phyloP scores from a whole-genome alignment of 805 yeast species.

The Metschnikowia drakensbergensis region DNA sequence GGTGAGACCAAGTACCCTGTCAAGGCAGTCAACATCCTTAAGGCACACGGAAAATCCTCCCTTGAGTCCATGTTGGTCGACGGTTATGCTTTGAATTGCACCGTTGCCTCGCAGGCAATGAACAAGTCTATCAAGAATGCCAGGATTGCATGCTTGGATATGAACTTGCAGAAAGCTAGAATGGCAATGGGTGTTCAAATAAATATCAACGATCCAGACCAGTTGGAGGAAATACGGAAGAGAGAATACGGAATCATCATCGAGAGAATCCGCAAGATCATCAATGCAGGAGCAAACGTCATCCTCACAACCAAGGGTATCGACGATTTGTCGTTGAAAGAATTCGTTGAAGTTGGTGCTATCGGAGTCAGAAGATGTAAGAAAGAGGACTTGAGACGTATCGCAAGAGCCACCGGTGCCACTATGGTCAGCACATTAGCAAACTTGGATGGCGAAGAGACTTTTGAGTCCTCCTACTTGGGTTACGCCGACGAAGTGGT shows the following conservation, averaged over 20 bases:
- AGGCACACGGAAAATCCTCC: constrained; percentile 95
- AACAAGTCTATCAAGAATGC: constrained; percentile 64
- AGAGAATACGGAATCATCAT: constrained; percentile 82
- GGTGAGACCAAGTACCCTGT: constrained; percentile 93
- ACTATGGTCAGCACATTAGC: constrained; percentile 82
- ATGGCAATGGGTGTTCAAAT: constrained; percentile 99
- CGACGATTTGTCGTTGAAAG: constrained; percentile 87
- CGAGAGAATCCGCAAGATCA: constrained; percentile 77
- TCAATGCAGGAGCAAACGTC: constrained; percentile 88
- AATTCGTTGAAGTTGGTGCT: constrained; percentile 84
- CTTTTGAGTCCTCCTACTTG: constrained; percentile 76
- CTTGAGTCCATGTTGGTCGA: constrained; percentile 79
- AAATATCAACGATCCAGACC: constrained; percentile 96
- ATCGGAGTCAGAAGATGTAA: constrained; percentile 97
- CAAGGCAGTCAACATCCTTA: constrained; percentile 91
- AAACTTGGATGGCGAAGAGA: constrained; percentile 93
- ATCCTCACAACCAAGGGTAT: constrained; percentile 92
- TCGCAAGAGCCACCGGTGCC: constrained; percentile 98
- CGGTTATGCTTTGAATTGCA: constrained; percentile 96
- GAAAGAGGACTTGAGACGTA: constrained; percentile 93
- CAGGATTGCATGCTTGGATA: constrained; percentile 82
- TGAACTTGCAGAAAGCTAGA: constrained; percentile 90
- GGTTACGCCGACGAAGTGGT: constrained; percentile 89
- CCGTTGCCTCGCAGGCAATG: constrained; percentile 98
- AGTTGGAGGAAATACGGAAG: constrained; percentile 85